phyloP scores from a whole-genome alignment of 306 rosid species.

The apple (Malus domestica) region DNA sequence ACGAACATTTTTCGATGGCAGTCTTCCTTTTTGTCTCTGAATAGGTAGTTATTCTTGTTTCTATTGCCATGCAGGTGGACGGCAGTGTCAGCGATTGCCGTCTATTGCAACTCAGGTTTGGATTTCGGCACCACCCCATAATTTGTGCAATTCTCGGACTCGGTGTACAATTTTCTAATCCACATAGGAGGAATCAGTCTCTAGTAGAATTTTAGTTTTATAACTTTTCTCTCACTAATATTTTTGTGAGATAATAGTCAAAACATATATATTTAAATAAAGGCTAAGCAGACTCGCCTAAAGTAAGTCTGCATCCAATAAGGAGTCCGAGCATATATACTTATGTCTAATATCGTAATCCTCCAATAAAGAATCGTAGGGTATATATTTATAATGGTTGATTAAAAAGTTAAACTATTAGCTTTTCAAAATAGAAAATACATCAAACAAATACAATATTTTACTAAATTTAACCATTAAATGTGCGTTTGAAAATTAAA shows the following conservation, averaged over 20 bases:
- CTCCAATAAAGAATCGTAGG: too few relatives aligned
- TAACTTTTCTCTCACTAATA: neutral
- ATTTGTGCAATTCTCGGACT: neutral
- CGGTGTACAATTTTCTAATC: neutral
- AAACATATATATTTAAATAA: too few relatives aligned
- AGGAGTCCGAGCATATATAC: too few relatives aligned
- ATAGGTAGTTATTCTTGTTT: neutral
- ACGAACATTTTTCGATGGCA: neutral
- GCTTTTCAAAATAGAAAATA: too few relatives aligned
- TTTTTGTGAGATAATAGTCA: neutral
- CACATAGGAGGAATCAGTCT: neutral
- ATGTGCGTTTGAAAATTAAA: too few relatives aligned
- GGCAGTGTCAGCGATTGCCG: slow-evolving; percentile 68
- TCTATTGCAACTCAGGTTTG: slow-evolving; percentile 87
- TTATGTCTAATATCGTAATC: too few relatives aligned
- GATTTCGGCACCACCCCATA: neutral
- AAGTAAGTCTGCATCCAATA: too few relatives aligned
- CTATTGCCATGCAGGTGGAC: slow-evolving; percentile 48
- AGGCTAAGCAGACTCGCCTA: too few relatives aligned
- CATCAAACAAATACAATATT: too few relatives aligned
- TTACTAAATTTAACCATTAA: too few relatives aligned
- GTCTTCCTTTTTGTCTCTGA: neutral
- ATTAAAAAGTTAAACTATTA: too few relatives aligned
- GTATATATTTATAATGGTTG: too few relatives aligned
- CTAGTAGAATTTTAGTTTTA: neutral